These are phyloP conservation scores for Leptosphaerulina australis DNA, from an alignment of 2,329 filamentous ascomycete species.

Conservation along the genomic window DNA sequence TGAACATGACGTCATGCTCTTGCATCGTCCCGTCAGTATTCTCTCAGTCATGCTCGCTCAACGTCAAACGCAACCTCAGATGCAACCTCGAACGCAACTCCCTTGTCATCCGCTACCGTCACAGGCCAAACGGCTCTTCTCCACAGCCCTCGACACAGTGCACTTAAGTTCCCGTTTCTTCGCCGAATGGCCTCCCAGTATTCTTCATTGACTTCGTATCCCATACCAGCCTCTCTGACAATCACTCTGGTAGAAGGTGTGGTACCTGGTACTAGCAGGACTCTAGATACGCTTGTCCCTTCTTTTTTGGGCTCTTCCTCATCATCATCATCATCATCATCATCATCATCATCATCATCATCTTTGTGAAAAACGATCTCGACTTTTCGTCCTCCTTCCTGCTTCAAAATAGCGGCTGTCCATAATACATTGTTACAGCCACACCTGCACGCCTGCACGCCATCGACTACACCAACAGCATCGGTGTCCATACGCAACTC, in stretches of 20 bases:
- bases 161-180: slow-evolving; percentile 11
- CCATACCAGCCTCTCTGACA: not conserved
- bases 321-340: too few species aligned
- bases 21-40: too few species aligned
- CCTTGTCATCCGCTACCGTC: not conserved
- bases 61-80: too few species aligned
- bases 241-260: not conserved
- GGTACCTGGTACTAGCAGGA: not conserved
- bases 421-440: not conserved
- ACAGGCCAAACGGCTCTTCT: not conserved
- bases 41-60: too few species aligned
- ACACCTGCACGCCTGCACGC: not conserved
- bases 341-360: too few species aligned
- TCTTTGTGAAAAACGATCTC: too few species aligned
- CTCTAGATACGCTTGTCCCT: not conserved
- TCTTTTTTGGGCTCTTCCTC: not conserved
- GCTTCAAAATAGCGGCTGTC: not conserved
- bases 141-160: slow-evolving; percentile 5
- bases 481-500: not conserved
- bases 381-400: slow-evolving; percentile 1
- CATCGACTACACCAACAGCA: not conserved
- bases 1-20: slow-evolving; percentile 7
- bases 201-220: not conserved
- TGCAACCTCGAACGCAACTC: too few species aligned
- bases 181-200: slow-evolving; percentile 18